These are phyloP conservation scores for Inonotus obliquus DNA, from an alignment of 1,284 basidiomycete species.

Conservation along the genomic window DNA sequence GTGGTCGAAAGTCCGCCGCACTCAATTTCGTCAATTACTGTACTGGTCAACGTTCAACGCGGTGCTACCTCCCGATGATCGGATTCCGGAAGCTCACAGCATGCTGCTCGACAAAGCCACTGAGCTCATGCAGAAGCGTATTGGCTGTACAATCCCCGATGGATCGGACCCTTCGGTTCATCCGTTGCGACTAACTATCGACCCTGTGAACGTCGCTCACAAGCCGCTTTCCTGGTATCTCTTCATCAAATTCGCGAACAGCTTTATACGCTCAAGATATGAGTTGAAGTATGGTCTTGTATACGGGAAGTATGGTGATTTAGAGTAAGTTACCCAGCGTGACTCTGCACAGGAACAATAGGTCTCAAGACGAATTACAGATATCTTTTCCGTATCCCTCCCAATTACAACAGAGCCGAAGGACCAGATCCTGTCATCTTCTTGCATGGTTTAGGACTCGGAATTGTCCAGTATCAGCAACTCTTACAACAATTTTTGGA, in stretches of 20 bases:
- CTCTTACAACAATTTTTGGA: conserved; percentile 47
- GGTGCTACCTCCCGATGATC: conserved; percentile 47
- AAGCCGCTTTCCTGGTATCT: conserved; percentile 75
- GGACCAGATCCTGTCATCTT: conserved; percentile 74
- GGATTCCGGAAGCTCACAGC: conserved; percentile 41
- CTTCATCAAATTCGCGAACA: conserved; percentile 53
- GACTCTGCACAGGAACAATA: background rate
- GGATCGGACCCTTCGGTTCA: conserved; percentile 53
- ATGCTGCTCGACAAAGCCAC: conserved; percentile 55
- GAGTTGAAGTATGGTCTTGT: conserved; percentile 43
- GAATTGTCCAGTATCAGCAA: conserved; percentile 61
- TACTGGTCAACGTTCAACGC: conserved; percentile 81
- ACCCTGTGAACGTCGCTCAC: conserved; percentile 64
- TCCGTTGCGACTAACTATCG: conserved; percentile 74
- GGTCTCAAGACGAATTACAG: conserved; percentile 32
- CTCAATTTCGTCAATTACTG: conserved; percentile 74
- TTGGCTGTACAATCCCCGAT: conserved; percentile 61
- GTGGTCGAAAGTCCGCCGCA: conserved; percentile 66
- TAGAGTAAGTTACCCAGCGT: conserved; percentile 49
- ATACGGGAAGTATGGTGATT: conserved; percentile 47
- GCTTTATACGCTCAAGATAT: conserved; percentile 41
- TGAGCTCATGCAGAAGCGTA: conserved; percentile 64
- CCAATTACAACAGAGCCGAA: conserved; percentile 50
- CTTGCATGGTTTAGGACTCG: conserved; percentile 84
- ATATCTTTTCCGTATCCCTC: conserved; percentile 71